Base-by-base conservation (phyloP, 2,329 filamentous ascomycete genomes). In the Dryadomyces quercus-mongolicae region DNA sequence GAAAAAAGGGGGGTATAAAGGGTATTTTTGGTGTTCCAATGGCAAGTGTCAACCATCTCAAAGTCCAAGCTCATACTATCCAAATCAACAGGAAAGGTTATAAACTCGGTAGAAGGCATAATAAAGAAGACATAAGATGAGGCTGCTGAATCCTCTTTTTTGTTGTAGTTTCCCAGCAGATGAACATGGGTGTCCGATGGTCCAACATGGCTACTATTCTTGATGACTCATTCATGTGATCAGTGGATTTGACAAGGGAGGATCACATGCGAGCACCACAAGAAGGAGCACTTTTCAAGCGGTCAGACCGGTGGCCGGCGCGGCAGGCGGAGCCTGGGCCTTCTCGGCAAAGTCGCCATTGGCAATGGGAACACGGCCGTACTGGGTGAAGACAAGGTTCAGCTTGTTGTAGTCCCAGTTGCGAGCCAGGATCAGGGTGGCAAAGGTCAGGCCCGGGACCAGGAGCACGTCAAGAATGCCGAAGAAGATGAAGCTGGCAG, bases 301-400 rank as follows among this genome's bases (percentile, higher is more conserved):
- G 20, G 42, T 20, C 7, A 18, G 12, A 20, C 42, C 42, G 18
- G 16, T n/a, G 16, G 13, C 42, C 12, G 42, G 42, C 3, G 42
- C 16, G 13, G 12, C 18, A 15, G 12, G 18, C 16, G 49, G 36
- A 5, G 64, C 52, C 1, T 61, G 55, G 36, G 60, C 57, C 67
- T 77, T 77, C 65, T 77, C 74, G 48, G 72, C 72, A 64, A 68
- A 74, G 46, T 66, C 63, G 15, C 70, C 71, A 12, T 61, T 60
- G 13, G 60, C 61, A 18, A 68, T 61, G 13, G 63, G 60, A 21
- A 78, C 74, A 20, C 75, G 73, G 51, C 76, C 76, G 60, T 77
- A 76, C 62, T 78, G 75, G 21, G 75, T 80, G 59, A 80, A 80
- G 54, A 71, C 69, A 45, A 80, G 63, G 64, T 76, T 76, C 55